A percentile compares a stretch with the other conserved stretches of the same genome.
These are phyloP conservation scores for Camellia sinensis DNA, from an alignment of 148 eudicot species.

Conservation along the genomic window DNA sequence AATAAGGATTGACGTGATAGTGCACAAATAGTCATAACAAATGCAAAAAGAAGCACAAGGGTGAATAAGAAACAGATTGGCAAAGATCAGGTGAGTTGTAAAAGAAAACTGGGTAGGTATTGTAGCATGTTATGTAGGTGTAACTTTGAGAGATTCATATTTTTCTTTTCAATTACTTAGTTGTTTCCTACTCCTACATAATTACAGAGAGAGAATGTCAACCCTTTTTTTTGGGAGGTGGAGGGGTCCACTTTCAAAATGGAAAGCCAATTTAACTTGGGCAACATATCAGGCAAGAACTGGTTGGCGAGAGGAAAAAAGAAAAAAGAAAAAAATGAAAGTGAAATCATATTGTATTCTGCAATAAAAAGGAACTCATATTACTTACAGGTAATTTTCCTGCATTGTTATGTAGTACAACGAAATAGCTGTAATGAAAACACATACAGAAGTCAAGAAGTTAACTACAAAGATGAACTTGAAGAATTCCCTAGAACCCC, in stretches of 20 bases:
- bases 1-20: constrained; percentile 14
- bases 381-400: constrained; percentile 91
- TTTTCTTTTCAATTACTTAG: too few species aligned
- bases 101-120: background rate
- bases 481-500: constrained; percentile 96
- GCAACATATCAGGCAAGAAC: background rate
- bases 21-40: background rate
- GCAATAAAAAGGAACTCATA: constrained; percentile 9
- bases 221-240: too few species aligned
- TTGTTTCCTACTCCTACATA: background rate
- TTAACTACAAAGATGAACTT: constrained; percentile 91
- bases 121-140: background rate
- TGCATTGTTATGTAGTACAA: constrained; percentile 76
- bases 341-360: background rate
- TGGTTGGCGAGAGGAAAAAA: background rate
- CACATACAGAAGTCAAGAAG: constrained; percentile 76
- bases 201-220: too few species aligned
- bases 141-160: background rate
- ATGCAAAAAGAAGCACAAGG: background rate
- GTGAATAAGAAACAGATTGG: background rate
- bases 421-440: constrained; percentile 82
- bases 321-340: background rate
- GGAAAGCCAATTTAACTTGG: background rate
- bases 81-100: background rate
- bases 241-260: too few species aligned